Base-by-base conservation (phyloP, 179 eudicot genomes). In the Nepenthes alata region DNA sequence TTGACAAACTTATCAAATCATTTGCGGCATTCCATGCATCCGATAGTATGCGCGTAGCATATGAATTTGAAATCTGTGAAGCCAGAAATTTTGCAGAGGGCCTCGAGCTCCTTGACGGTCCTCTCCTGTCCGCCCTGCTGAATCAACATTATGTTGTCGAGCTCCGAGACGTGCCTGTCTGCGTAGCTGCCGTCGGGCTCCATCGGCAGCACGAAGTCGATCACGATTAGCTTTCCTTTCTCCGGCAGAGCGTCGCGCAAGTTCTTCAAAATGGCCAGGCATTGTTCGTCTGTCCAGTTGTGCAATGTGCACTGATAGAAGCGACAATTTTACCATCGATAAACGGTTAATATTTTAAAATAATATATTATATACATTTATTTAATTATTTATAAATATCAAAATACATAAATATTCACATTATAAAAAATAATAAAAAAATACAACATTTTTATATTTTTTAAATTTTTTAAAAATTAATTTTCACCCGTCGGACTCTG, bases 91-190 rank as follows among this genome's bases (percentile, higher is more conserved):
- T n/a, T 66, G 15, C 72, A 74, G 59, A 77, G 41, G 6, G 5
- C 45, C 3, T 70, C 59, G n/a, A 37, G 67, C 47, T 77, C 75
- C 49, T 67, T 63, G 2, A 11, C 35, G 0, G 81, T 66, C 64
- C 81, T 70, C 65, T 73, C 81, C 37, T 58, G 69, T 7, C 77
- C 77, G 15, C 72, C 81, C 0, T 15, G 55, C 5, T 15, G 2
- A 0, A 55, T 4, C 8, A 41, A 7, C 45, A 41, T 41, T 7
- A 41, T 4, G 45, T 41, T 41, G 45, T 41, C 45, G 6, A 5
- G 2, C 2, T 12, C 4, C 3, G 55, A 50, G 0, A 34, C 41
- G 9, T 4, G 44, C 37, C 53, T 63, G 4, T 72, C 60, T 0
- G 52, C 37, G 2, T 14, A 2, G 35, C 54, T 67, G 0, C 7